phyloP scores from a whole-genome alignment of 305 asterid species.

The Plantago lanceolata region DNA sequence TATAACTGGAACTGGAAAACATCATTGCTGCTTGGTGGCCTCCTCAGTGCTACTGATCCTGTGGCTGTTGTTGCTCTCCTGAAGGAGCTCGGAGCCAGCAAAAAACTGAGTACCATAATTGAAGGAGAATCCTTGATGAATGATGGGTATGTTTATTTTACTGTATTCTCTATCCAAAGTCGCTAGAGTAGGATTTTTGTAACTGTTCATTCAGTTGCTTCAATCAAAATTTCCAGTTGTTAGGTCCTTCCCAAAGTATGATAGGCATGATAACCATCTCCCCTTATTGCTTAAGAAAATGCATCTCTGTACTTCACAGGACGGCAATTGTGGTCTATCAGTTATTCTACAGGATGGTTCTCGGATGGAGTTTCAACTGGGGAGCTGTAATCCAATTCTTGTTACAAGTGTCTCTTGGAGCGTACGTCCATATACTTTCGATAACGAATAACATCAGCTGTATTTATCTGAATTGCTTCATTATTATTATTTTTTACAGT shows the following conservation, averaged over 20 bases:
- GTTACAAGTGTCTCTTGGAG: constrained; percentile 81
- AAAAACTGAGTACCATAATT: constrained; percentile 85
- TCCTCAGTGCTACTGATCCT: constrained; percentile 98
- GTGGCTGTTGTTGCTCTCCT: constrained; percentile 97
- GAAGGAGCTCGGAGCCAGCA: constrained; percentile 96
- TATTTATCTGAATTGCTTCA: constrained; percentile 30
- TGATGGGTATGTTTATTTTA: constrained; percentile 63
- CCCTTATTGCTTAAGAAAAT: background rate
- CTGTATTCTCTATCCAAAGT: constrained; percentile 3
- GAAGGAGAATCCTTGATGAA: constrained; percentile 99
- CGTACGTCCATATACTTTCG: constrained; percentile 56
- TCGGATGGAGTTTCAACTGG: constrained; percentile 69
- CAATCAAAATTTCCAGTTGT: constrained; percentile 15
- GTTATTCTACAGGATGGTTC: constrained; percentile 73
- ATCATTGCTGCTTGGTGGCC: constrained; percentile 88
- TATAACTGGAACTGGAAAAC: constrained; percentile 96
- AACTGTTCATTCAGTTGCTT: constrained; percentile 22
- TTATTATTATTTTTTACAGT: constrained; percentile 49
- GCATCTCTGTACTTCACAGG: constrained; percentile 44
- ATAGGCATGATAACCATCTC: constrained; percentile 6
- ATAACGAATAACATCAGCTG: constrained; percentile 19
- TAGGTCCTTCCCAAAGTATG: constrained; percentile 17
- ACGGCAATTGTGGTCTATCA: constrained; percentile 91
- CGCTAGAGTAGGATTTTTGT: constrained; percentile 5
- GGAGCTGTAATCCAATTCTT: constrained; percentile 63